These are phyloP conservation scores for Sparassis latifolia DNA, from an alignment of 1,284 basidiomycete genomes.

Conservation along the genomic window DNA sequence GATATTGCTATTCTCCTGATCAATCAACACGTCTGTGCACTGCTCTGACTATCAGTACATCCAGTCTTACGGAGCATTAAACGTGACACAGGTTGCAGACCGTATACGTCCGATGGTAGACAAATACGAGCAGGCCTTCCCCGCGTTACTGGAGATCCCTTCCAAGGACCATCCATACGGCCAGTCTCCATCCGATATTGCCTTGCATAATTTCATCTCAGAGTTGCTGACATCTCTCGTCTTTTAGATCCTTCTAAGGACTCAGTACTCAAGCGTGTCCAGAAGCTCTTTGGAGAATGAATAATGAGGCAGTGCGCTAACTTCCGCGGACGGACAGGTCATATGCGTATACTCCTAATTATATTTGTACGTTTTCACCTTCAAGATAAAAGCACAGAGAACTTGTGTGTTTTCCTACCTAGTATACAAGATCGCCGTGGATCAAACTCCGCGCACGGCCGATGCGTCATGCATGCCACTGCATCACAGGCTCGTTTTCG, in stretches of 20 bases:
- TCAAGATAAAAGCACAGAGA: too few species aligned
- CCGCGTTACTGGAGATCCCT: slow-evolving; percentile 95
- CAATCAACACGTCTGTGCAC: slow-evolving; percentile 82
- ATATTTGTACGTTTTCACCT: slow-evolving; percentile 5
- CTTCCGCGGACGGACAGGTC: too few species aligned
- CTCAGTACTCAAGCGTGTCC: slow-evolving; percentile 93
- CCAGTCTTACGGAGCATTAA: not conserved
- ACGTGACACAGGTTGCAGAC: slow-evolving; percentile 72
- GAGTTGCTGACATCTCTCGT: not conserved
- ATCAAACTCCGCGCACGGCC: not conserved
- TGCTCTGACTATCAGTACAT: not conserved
- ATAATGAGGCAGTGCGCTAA: not conserved
- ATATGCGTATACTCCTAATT: slow-evolving; percentile 4
- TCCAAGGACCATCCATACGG: slow-evolving; percentile 93
- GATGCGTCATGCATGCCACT: slow-evolving; percentile 36
- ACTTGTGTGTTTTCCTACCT: too few species aligned
- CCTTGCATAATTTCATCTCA: too few species aligned
- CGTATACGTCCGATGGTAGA: slow-evolving; percentile 95
- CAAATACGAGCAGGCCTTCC: slow-evolving; percentile 93
- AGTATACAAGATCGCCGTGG: slow-evolving; percentile 1
- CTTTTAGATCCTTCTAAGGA: slow-evolving; percentile 90
- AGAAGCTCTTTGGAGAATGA: slow-evolving; percentile 91
- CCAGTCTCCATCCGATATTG: slow-evolving; percentile 20
- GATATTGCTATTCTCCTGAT: slow-evolving; percentile 95
- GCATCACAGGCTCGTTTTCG: slow-evolving; percentile 66